Evolutionary conservation across 305 asterid genomes (phyloP).

Genomic region (Striga hermonthica): DNA sequence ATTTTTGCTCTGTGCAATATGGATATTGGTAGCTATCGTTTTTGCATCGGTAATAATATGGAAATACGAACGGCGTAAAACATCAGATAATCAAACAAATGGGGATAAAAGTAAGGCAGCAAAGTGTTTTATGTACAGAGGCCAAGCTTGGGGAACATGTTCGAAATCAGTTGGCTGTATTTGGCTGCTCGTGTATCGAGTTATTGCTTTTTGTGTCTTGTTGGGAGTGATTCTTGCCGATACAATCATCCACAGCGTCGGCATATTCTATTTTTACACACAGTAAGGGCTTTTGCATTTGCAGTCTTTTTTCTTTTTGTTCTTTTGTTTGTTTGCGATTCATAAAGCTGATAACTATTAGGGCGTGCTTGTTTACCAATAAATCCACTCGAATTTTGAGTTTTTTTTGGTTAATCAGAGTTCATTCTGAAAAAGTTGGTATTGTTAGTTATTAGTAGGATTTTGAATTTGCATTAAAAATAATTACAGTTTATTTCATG

Average conservation of each 20-base stretch:
- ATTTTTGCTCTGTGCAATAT: constrained; percentile 64
- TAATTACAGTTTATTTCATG: no score
- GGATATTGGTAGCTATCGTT: constrained; percentile 43
- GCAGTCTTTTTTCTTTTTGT: neutral
- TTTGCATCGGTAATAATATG: constrained; percentile 49
- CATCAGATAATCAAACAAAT: constrained; percentile 31
- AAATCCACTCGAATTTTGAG: no score
- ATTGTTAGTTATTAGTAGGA: no score
- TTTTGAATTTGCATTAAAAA: no score
- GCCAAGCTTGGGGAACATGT: constrained; percentile 68
- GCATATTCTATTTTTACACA: constrained; percentile 63
- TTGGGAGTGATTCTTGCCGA: constrained; percentile 61
- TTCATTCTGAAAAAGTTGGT: no score
- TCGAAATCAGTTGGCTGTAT: constrained; percentile 51
- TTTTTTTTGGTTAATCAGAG: no score
- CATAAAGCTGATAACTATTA: no score
- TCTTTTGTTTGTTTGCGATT: constrained; percentile 22
- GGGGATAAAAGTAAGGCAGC: constrained; percentile 17
- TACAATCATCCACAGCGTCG: constrained; percentile 41
- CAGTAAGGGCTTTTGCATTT: constrained; percentile 48
- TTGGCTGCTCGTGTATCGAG: constrained; percentile 68
- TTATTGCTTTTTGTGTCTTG: constrained; percentile 52
- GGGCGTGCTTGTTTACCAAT: no score
- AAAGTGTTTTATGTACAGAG: constrained; percentile 37
- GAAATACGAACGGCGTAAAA: constrained; percentile 55